Base-by-base conservation (phyloP, 208 protist genomes). In the Leptomonas seymouri region DNA sequence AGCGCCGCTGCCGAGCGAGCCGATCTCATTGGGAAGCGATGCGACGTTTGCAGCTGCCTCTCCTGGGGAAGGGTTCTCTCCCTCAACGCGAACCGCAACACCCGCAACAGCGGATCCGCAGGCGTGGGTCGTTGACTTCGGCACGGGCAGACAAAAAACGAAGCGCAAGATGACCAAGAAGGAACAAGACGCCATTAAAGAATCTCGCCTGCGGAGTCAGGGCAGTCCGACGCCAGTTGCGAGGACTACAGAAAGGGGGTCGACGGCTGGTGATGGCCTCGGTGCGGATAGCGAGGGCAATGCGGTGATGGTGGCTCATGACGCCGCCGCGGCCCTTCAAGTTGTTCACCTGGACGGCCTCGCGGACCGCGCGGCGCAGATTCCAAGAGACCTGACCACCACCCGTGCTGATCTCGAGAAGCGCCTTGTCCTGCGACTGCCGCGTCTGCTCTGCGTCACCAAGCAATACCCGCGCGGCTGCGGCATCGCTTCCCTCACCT, bases 391-490 rank as follows among this genome's bases (percentile, higher is more conserved):
- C 59, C 79, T 96, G 20, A 69, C 80, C 14, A 93, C 83, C 31
- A 93, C 81, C 1, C 86, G 89, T 28, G 76, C 23, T 5, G 86
- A 91, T 50, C 77, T 97, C 18, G 80, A 88, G 54, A 49, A 68
- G 41, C 93, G 93, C 23, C 76, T 95, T 2, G 81, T 82, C 27
- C 70, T 97, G 23, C 85, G 86, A 14, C 55, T 90, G 25, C 86
- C 86, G 14, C 83, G 88, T 3, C 67, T 93, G 42, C 82, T 95
- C 27, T 89, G 87, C 34, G 80, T 96, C 36, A 85, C 78, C 67
- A 95, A 95, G 70, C 94, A 98, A 72, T 98, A 98, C 81, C 94
- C 94, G 34, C 82, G 81, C 41, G 90, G 85, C 67, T 98, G 94
- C 67, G 94, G 94, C 53, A 65, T 98, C 30, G 82, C 87, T 30